Evolutionary conservation across 441 rosid genomes (phyloP).

Genomic region (Adansonia madagascariensis): DNA sequence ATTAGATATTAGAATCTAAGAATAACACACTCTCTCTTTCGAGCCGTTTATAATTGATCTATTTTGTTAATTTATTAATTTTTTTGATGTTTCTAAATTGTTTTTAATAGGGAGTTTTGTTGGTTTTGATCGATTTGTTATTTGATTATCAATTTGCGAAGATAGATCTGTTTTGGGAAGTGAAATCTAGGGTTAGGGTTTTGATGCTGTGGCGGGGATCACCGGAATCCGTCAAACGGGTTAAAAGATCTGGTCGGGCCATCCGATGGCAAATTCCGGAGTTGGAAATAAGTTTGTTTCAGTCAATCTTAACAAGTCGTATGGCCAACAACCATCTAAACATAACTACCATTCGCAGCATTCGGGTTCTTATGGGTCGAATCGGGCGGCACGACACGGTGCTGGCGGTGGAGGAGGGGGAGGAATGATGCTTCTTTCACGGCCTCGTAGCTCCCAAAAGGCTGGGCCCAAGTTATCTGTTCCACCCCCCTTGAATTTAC

Average conservation of each 20-base stretch:
- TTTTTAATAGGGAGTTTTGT: background rate
- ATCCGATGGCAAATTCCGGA: constrained; percentile 91
- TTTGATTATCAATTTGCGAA: background rate
- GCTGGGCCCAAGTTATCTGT: constrained; percentile 90
- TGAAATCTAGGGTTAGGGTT: constrained; percentile 41
- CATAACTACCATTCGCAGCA: constrained; percentile 44
- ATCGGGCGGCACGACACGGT: constrained; percentile 47
- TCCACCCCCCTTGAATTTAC: constrained; percentile 99
- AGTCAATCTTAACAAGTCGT: constrained; percentile 85
- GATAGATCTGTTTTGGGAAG: constrained; percentile 21
- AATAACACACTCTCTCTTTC: too few species aligned
- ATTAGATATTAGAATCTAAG: background rate
- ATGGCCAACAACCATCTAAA: constrained; percentile 64
- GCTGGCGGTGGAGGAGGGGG: constrained; percentile 64
- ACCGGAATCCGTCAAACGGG: constrained; percentile 49
- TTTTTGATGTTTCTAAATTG: background rate
- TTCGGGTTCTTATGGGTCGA: constrained; percentile 47
- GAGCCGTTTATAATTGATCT: background rate
- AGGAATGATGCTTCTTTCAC: constrained; percentile 88
- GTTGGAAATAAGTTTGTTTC: constrained; percentile 75
- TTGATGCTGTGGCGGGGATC: constrained; percentile 73
- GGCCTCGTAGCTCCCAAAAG: constrained; percentile 92
- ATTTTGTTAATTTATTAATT: background rate
- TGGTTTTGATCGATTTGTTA: background rate
- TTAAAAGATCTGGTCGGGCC: constrained; percentile 39